Base-by-base conservation (phyloP, 306 rosid species). In the Mimosa pudica region DNA sequence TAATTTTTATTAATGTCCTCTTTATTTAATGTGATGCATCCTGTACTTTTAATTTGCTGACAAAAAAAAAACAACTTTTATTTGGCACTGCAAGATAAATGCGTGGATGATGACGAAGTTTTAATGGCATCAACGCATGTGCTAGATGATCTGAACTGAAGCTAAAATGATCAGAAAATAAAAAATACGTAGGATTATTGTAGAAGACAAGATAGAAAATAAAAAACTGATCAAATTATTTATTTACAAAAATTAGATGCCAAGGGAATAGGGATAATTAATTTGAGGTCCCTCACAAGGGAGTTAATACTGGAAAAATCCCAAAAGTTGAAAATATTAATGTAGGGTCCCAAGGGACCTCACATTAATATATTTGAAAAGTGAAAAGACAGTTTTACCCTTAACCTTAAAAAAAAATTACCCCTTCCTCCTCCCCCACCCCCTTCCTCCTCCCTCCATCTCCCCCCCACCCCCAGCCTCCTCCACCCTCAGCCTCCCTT, bases 51-150 rank as follows among this genome's bases (percentile, higher is more conserved):
- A 30, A 4, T 61, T 60, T 36, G 14, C 38, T 38, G 42, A 38
- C 42, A 38, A 38, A 38, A 38, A 38, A 38, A 38, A 38, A 38
- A 5, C 10, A 61, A 61, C 6, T 30, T 60, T 60, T 61, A 30
- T 10, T 61, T 61, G 67, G 16, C 38, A 30, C 6, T 4, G 63
- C 33, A 6, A 57, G 63, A 58, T 58, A 9, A 18, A 18, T 2
- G 42, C 68, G n/a, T 62, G 68, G 42, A 32, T 11, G 73, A 67
- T 6, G 73, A 68, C 7, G 18, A 69, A 45, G 73, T 69, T 4
- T 45, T 36, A 45, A 45, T 44, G 18, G 54, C 36, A 70, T 70
- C 55, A 70, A 7, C 4, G 18, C 74, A 70, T 70, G 74, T 70
- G 74, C 57, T 10, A 6, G 74, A 18, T 8, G 35, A 41, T 70